These are phyloP conservation scores for Coemansia sp. DNA, from an alignment of 192 early-diverging fungal species.

Conservation along the genomic window DNA sequence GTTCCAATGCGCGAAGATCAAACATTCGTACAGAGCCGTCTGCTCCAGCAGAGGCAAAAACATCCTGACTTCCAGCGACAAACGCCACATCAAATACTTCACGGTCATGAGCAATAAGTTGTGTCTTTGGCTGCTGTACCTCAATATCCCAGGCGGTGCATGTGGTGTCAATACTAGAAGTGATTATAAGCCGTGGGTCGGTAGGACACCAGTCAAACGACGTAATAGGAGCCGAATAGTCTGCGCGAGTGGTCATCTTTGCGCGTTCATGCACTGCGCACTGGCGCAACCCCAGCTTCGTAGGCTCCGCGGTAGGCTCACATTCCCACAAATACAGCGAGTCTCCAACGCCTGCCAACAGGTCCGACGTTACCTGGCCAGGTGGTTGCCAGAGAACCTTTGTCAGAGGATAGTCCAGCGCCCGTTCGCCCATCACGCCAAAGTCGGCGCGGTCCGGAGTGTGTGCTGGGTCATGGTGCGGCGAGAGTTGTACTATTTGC, in stretches of 20 bases:
- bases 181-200: slow-evolving; percentile 82
- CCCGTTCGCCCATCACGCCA: slow-evolving; percentile 69
- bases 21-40: slow-evolving; percentile 98
- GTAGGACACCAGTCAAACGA: slow-evolving; percentile 97
- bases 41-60: slow-evolving; percentile 97
- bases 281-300: slow-evolving; percentile 33
- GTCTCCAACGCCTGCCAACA: slow-evolving; percentile 88
- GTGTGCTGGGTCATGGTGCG: slow-evolving; percentile 46
- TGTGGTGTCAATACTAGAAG: slow-evolving; percentile 97
- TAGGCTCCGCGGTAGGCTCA: slow-evolving; percentile 56
- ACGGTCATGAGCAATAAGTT: slow-evolving; percentile 97
- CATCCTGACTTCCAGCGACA: slow-evolving; percentile 73
- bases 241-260: slow-evolving; percentile 59
- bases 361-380: slow-evolving; percentile 56
- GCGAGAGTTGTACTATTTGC: slow-evolving; percentile 49
- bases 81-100: slow-evolving; percentile 99
- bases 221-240: slow-evolving; percentile 87
- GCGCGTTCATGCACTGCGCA: slow-evolving; percentile 37
- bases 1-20: slow-evolving; percentile 92
- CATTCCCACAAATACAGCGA: slow-evolving; percentile 86
- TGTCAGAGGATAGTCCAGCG: slow-evolving; percentile 85
- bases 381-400: slow-evolving; percentile 87
- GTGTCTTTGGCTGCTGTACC: slow-evolving; percentile 95
- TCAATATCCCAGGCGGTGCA: slow-evolving; percentile 99
- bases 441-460: slow-evolving; percentile 63